Evolutionary conservation across 306 rosid species (phyloP).

Genomic region (Vicia faba): DNA sequence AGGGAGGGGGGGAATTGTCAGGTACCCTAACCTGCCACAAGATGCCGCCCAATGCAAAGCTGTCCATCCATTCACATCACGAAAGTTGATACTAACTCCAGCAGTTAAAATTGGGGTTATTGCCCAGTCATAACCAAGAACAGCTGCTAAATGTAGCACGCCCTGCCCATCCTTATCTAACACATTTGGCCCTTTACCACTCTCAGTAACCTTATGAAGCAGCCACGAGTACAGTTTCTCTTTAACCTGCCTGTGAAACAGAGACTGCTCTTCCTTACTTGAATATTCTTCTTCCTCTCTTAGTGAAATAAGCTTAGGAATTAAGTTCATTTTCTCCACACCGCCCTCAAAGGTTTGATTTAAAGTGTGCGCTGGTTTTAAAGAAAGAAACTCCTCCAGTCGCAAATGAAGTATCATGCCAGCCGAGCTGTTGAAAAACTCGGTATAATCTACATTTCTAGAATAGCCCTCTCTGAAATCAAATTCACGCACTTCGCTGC

Average conservation of each 20-base stretch:
- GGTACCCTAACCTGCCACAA: slow-evolving; percentile 70
- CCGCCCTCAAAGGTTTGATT: slow-evolving; percentile 43
- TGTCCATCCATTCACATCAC: slow-evolving; percentile 88
- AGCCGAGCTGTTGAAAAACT: slow-evolving; percentile 41
- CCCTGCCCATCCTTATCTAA: slow-evolving; percentile 77
- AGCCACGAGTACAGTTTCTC: slow-evolving; percentile 86
- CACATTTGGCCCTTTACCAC: slow-evolving; percentile 80
- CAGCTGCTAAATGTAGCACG: slow-evolving; percentile 74
- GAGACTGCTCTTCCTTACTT: slow-evolving; percentile 43
- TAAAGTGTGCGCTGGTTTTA: slow-evolving; percentile 48
- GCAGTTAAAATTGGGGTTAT: slow-evolving; percentile 66
- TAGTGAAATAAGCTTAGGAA: slow-evolving; percentile 61
- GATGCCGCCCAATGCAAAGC: slow-evolving; percentile 95
- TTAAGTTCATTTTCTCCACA: slow-evolving; percentile 51
- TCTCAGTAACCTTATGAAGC: slow-evolving; percentile 65
- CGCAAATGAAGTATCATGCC: slow-evolving; percentile 55
- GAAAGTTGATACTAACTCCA: slow-evolving; percentile 83
- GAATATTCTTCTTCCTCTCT: slow-evolving; percentile 70
- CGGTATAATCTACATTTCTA: slow-evolving; percentile 49
- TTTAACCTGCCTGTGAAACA: slow-evolving; percentile 55
- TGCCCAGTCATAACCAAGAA: slow-evolving; percentile 88
- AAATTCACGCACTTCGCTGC: slow-evolving; percentile 90
- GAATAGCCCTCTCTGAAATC: slow-evolving; percentile 60
- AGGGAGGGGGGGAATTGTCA: slow-evolving; percentile 9
- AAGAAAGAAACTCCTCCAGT: slow-evolving; percentile 60